These are phyloP conservation scores for Neofusicoccum ribis DNA, from an alignment of 2,329 filamentous ascomycete genomes.

Conservation along the genomic window DNA sequence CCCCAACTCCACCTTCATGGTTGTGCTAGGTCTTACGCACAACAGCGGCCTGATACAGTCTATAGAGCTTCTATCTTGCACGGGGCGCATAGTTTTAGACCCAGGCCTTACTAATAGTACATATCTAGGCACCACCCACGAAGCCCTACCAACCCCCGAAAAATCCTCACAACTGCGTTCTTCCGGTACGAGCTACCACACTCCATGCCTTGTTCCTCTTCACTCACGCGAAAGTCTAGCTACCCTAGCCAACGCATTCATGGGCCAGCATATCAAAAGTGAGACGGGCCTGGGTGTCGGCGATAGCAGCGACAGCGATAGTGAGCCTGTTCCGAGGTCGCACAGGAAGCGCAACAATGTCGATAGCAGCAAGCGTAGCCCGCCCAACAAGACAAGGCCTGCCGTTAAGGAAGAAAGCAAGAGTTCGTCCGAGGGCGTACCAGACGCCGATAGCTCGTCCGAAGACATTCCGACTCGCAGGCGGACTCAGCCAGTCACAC, in stretches of 20 bases:
- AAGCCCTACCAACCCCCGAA: not conserved
- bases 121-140: not conserved
- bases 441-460: constrained; percentile 20
- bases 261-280: not conserved
- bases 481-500: not conserved
- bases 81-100: too few relatives aligned
- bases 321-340: not conserved
- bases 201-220: not conserved
- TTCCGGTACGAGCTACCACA: not conserved
- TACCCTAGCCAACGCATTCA: not conserved
- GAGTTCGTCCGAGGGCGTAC: not conserved
- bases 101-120: not conserved
- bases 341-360: not conserved
- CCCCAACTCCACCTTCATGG: too few relatives aligned
- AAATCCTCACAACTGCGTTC: not conserved
- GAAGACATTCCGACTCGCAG: not conserved
- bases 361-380: not conserved
- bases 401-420: not conserved
- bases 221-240: not conserved
- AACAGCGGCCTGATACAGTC: too few relatives aligned
- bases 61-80: too few relatives aligned
- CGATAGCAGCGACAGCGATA: not conserved
- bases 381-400: not conserved
- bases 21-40: too few relatives aligned
- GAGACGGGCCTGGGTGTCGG: not conserved